These are phyloP conservation scores for Melanopsichium pennsylvanicum DNA, from an alignment of 1,284 basidiomycete species.

Conservation along the genomic window DNA sequence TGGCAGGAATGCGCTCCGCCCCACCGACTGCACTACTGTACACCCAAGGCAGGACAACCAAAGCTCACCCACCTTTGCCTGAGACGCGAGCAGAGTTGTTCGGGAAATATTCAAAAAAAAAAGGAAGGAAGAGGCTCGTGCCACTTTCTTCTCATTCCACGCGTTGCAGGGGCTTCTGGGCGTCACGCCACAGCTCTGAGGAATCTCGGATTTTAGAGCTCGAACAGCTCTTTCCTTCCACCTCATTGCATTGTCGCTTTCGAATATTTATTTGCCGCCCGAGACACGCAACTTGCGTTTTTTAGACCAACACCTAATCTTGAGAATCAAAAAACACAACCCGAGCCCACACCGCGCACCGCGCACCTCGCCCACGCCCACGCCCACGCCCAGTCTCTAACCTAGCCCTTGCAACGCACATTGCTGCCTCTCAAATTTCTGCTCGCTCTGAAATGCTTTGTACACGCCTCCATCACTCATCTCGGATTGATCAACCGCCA, in stretches of 20 bases:
- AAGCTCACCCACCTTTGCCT: too few species aligned
- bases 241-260: not conserved
- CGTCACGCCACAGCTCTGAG: not conserved
- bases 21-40: not conserved
- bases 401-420: not conserved
- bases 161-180: too few species aligned
- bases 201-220: slow-evolving; percentile 16
- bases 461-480: slow-evolving; percentile 1
- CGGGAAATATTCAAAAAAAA: too few species aligned
- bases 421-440: not conserved
- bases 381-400: too few species aligned
- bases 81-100: too few species aligned
- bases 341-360: too few species aligned
- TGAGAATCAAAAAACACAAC: too few species aligned
- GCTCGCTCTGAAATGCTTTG: not conserved
- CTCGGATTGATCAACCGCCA: not conserved
- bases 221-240: too few species aligned
- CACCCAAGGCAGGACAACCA: too few species aligned
- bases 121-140: slow-evolving; percentile 5
- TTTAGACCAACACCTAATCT: slow-evolving; percentile 9
- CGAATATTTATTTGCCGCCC: not conserved
- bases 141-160: not conserved
- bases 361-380: too few species aligned
- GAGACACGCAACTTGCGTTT: slow-evolving; percentile 1
- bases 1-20: slow-evolving; percentile 7